phyloP scores from a whole-genome alignment of 2,329 filamentous ascomycete species.

The Pyricularia sp. region DNA sequence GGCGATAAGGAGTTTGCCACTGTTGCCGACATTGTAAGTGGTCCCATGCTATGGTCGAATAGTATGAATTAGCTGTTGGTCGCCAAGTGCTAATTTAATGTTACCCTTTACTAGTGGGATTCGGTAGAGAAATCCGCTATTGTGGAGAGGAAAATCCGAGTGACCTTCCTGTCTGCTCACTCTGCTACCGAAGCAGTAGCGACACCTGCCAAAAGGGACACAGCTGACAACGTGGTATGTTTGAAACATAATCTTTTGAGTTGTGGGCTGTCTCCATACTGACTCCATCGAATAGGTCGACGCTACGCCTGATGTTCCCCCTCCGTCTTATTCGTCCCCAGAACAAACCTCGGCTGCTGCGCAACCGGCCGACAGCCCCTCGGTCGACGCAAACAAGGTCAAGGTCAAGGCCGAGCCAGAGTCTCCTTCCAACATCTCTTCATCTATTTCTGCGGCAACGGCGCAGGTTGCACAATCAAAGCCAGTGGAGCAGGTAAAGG shows the following conservation, averaged over 20 bases:
- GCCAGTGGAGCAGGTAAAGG: conserved; percentile 18
- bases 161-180: conserved; percentile 67
- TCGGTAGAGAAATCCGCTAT: conserved; percentile 69
- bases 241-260: background rate
- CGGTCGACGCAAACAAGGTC: conserved; percentile 8
- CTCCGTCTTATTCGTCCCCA: conserved; percentile 22
- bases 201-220: conserved; percentile 18
- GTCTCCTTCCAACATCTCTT: conserved; percentile 10
- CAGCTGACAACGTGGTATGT: conserved; percentile 20
- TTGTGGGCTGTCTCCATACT: background rate
- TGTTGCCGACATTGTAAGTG: conserved; percentile 68
- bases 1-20: conserved; percentile 76
- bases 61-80: background rate
- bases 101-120: conserved; percentile 53
- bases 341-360: background rate
- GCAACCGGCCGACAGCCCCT: conserved; percentile 2
- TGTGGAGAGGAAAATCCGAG: conserved; percentile 92
- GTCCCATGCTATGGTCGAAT: conserved; percentile 4
- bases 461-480: background rate
- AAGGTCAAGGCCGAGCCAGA: conserved; percentile 8
- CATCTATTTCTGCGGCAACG: conserved; percentile 12
- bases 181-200: conserved; percentile 21
- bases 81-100: conserved; percentile 6
- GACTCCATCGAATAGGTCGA: conserved; percentile 15
- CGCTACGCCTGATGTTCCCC: conserved; percentile 20